Base-by-base conservation (phyloP, 1,284 basidiomycete species). In the Taiwanofungus camphoratus region DNA sequence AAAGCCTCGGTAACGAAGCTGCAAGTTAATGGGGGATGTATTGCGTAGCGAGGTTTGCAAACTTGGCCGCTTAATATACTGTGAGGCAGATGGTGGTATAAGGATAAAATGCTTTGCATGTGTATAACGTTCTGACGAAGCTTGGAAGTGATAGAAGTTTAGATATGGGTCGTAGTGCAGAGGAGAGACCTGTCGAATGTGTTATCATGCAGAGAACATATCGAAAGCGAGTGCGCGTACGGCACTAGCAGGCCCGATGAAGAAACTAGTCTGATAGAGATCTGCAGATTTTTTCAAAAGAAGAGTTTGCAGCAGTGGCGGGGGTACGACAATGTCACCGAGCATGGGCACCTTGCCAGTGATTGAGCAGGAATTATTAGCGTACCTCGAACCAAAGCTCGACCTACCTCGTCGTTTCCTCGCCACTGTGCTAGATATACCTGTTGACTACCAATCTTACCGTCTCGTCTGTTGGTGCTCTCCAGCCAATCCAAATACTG, bases 341-440 rank as follows among this genome's bases (percentile, higher is more conserved):
- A 54, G 27, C 3, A 26, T 49, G 4, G 48, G 49, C 16, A 55
- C 43, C 55, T 57, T 36, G n/a, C n/a, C n/a, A n/a, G n/a, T n/a
- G 6, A 19, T 13, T 18, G 15, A 11, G n/a, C n/a, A 20, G 26
- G 11, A 27, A 33, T 36, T 24, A 37, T 31, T 16, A 30, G 18
- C 32, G 16, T 18, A 12, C 23, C 30, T 18, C 9, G 21, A 9
- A 18, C n/a, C 5, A 37, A 13, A 16, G 5, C 15, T 3, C 16
- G 2, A 40, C 51, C 15, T 31, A 55, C 56, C 44, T 58, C 58
- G 11, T 55, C 52, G 6, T 44, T 44, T 24, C 49, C 57, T 11
- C 49, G 42, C 55, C 57, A 58, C 36, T 60, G 58, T 16, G 58
- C 58, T 1, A 60, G 50, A 34, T 58, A 60, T 29, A 57, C 27